phyloP scores from a whole-genome alignment of 2,329 filamentous ascomycete species.

The Sphaerostilbella broomeana region DNA sequence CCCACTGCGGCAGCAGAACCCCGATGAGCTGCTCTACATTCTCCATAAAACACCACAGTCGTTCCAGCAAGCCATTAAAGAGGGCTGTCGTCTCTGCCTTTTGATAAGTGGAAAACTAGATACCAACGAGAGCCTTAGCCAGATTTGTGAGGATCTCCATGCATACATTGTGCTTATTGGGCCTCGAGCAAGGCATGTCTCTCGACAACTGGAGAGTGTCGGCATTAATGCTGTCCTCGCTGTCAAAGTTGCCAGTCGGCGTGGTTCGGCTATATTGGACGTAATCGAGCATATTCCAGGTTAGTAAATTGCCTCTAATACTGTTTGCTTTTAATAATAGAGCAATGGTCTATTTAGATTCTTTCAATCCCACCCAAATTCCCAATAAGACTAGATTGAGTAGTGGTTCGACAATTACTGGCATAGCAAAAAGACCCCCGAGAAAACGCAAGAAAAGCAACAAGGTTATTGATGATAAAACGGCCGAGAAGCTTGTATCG shows the following conservation, averaged over 20 bases:
- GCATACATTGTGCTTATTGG: slow-evolving; percentile 1
- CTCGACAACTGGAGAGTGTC: background rate
- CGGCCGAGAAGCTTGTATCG: background rate
- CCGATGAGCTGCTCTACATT: background rate
- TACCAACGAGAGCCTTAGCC: background rate
- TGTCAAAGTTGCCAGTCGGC: slow-evolving; percentile 2
- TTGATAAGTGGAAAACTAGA: slow-evolving; percentile 4
- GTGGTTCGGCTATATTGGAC: background rate
- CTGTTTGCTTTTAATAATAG: too few relatives aligned
- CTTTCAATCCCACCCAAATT: too few relatives aligned
- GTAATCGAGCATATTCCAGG: background rate
- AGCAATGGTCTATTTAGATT: background rate
- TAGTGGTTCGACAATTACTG: too few relatives aligned
- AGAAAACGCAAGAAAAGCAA: background rate
- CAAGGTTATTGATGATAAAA: background rate
- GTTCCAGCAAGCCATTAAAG: background rate
- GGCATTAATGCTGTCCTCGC: background rate
- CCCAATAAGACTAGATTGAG: too few relatives aligned
- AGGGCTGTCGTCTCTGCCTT: slow-evolving; percentile 1
- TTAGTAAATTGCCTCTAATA: background rate
- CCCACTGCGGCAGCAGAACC: background rate
- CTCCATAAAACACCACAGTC: background rate
- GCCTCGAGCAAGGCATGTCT: background rate
- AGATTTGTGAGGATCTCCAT: background rate
- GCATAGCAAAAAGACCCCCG: too few relatives aligned